Evolutionary conservation across 148 eudicot species (phyloP).

Genomic region (Persicaria maculosa): DNA sequence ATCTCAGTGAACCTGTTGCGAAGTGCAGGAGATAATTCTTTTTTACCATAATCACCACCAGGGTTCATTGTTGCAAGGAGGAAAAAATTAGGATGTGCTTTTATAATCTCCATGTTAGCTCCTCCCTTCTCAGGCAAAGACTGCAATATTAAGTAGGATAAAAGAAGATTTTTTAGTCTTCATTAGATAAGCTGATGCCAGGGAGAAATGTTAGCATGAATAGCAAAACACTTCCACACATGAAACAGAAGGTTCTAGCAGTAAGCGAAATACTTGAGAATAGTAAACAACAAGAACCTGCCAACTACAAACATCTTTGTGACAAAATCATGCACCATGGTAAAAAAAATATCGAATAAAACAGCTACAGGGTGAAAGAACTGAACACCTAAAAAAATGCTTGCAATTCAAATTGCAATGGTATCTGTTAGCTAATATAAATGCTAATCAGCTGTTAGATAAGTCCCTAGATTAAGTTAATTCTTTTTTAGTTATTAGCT

Average conservation of each 20-base stretch:
- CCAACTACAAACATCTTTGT: neutral
- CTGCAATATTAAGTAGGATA: constrained; percentile 25
- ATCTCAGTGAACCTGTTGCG: constrained; percentile 98
- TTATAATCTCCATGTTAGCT: constrained; percentile 55
- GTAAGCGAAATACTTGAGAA: neutral
- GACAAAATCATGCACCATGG: neutral
- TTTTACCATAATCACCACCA: constrained; percentile 97
- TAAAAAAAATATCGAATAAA: neutral
- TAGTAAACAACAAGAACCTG: neutral
- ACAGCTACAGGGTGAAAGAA: neutral
- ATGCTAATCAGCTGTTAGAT: no score
- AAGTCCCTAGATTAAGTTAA: no score
- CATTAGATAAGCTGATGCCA: neutral
- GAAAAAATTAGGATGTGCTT: constrained; percentile 78
- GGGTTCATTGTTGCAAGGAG: constrained; percentile 99
- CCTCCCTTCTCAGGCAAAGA: constrained; percentile 98
- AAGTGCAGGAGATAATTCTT: constrained; percentile 94
- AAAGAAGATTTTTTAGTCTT: neutral
- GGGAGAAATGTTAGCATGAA: neutral
- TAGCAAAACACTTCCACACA: neutral
- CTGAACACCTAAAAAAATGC: neutral
- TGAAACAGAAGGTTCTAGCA: neutral
- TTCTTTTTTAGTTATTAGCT: no score
- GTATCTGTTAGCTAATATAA: neutral
- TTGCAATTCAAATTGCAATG: constrained; percentile 2